Conservation (phyloP, 306 rosid genomes). For the Quercus agrifolia region DNA sequence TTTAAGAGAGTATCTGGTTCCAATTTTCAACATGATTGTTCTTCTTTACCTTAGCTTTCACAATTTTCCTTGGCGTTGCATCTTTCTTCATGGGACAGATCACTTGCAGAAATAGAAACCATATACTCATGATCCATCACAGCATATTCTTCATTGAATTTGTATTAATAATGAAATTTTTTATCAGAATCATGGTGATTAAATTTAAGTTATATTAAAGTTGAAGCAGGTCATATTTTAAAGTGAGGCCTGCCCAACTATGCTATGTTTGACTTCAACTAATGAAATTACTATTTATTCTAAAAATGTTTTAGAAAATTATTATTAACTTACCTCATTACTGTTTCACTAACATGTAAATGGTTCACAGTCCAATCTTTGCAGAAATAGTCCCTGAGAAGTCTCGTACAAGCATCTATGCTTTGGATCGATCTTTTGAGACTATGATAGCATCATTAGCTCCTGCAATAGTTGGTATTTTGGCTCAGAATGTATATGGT, state of each 20-base stretch:
- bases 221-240: too few relatives aligned
- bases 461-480: constrained; percentile 65
- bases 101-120: too few relatives aligned
- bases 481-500: constrained; percentile 67
- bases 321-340: background rate
- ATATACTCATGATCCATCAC: background rate
- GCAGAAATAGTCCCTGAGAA: constrained; percentile 89
- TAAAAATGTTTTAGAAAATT: too few relatives aligned
- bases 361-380: constrained; percentile 75
- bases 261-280: background rate
- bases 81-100: too few relatives aligned
- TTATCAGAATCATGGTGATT: too few relatives aligned
- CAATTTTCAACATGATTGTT: too few relatives aligned
- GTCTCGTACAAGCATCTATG: constrained; percentile 73
- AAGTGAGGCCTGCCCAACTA: background rate
- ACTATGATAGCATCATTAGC: constrained; percentile 66
- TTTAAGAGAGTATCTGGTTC: too few relatives aligned
- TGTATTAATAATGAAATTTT: too few relatives aligned
- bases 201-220: too few relatives aligned
- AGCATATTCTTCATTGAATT: background rate
- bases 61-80: too few relatives aligned
- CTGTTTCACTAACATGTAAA: constrained; percentile 8
- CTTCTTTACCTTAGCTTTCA: too few relatives aligned
- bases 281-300: background rate
- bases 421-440: constrained; percentile 72